phyloP scores from a whole-genome alignment of 1,284 basidiomycete species.

The Ustilago trichophora region DNA sequence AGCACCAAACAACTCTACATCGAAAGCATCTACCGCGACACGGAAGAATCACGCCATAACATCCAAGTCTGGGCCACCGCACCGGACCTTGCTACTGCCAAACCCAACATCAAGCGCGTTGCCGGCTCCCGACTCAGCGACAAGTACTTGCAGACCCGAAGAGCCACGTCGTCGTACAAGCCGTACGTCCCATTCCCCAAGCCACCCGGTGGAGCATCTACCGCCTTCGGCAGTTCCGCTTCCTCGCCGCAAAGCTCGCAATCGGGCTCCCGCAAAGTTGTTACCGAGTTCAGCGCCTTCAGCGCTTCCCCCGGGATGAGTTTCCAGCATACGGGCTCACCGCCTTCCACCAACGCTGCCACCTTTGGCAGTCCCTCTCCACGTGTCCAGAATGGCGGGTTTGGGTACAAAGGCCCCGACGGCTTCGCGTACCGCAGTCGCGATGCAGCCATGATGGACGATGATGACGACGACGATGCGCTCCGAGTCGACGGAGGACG shows the following conservation, averaged over 20 bases:
- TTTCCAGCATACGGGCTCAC: slow-evolving; percentile 45
- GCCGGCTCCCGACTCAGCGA: slow-evolving; percentile 61
- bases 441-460: slow-evolving; percentile 46
- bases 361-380: slow-evolving; percentile 23
- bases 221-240: slow-evolving; percentile 8
- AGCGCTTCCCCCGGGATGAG: slow-evolving; percentile 56
- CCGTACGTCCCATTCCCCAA: slow-evolving; percentile 50
- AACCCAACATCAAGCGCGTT: slow-evolving; percentile 79
- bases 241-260: slow-evolving; percentile 3
- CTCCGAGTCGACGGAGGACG: slow-evolving; percentile 41
- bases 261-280: slow-evolving; percentile 46
- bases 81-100: slow-evolving; percentile 77
- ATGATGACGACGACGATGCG: slow-evolving; percentile 57
- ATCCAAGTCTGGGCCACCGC: slow-evolving; percentile 85
- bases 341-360: slow-evolving; percentile 14
- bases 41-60: slow-evolving; percentile 82
- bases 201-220: slow-evolving; percentile 18
- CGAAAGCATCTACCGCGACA: slow-evolving; percentile 81
- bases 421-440: slow-evolving; percentile 37
- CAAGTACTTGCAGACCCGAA: slow-evolving; percentile 57
- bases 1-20: slow-evolving; percentile 95
- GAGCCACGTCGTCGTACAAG: slow-evolving; percentile 50
- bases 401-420: slow-evolving; percentile 29
- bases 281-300: slow-evolving; percentile 59
- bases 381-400: slow-evolving; percentile 19